These are phyloP conservation scores for Hypoxylon sp. DNA, from an alignment of 2,329 filamentous ascomycete species.

Conservation along the genomic window DNA sequence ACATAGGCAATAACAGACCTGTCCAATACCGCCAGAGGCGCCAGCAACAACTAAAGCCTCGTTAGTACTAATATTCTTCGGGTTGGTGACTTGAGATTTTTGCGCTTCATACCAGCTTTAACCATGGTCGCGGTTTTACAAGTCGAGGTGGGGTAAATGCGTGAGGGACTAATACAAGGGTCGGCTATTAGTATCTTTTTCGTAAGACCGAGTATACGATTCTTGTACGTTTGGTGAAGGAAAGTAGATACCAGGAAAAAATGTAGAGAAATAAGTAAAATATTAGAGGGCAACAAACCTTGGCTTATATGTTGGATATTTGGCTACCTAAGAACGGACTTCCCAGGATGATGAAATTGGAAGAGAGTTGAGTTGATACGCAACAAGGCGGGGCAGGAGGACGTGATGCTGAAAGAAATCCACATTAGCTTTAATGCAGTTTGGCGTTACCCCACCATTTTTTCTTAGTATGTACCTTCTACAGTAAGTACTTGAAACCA, in stretches of 20 bases:
- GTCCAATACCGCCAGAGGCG: conserved; percentile 97
- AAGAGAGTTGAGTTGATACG: conserved; percentile 38
- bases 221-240: conserved; percentile 3
- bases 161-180: conserved; percentile 24
- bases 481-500: conserved; percentile 25
- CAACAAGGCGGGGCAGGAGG: conserved; percentile 41
- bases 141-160: conserved; percentile 48
- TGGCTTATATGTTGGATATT: conserved; percentile 17
- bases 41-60: conserved; percentile 82
- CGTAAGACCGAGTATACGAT: not conserved
- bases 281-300: conserved; percentile 27
- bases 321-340: conserved; percentile 12
- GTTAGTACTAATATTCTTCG: conserved; percentile 20
- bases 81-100: conserved; percentile 1
- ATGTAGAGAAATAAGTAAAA: conserved; percentile 23
- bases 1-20: conserved; percentile 71
- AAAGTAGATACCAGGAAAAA: conserved; percentile 11
- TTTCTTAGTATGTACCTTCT: conserved; percentile 13
- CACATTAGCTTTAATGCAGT: conserved; percentile 40
- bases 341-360: conserved; percentile 38
- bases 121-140: conserved; percentile 63
- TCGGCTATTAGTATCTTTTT: conserved; percentile 20
- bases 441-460: conserved; percentile 41
- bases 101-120: conserved; percentile 68
- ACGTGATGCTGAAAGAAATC: conserved; percentile 25